Evolutionary conservation across 805 yeast species (phyloP), one percentile per base, ranked within the genome.

Genomic region (Kazachstania taianensis): DNA sequence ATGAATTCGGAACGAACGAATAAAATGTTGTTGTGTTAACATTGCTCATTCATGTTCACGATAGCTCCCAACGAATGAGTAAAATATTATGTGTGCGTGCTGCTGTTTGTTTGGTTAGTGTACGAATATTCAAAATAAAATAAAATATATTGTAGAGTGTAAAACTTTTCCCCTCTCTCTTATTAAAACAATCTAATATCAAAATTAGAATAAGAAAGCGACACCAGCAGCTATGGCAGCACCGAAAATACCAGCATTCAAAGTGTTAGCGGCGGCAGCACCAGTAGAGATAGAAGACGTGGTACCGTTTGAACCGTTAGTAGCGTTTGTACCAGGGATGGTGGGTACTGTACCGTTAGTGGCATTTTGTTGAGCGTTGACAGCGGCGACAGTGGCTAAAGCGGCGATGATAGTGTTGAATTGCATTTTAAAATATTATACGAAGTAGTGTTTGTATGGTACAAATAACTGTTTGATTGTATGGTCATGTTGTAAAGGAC

Each of bases 161-260:
- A n/a, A n/a, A n/a, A n/a, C n/a, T n/a, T n/a, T n/a, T n/a, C n/a
- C n/a, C n/a, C n/a, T n/a, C n/a, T n/a, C n/a, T n/a, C n/a, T n/a
- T 17, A 30, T 17, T 24, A 32, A 33, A 33, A 27, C 15, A 23
- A 25, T 16, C 15, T 33, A 20, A 20, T 10, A 22, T 9, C 7
- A 10, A 31, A 41, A 57, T 62, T 64, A 65, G 62, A 65, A 63
- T 53, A 64, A 58, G 63, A 63, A 63, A 53, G 67, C 69, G 44
- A 78, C 77, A 71, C 84, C 87, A 56, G 86, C 87, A 49, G 86
- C 87, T 50, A 81, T 81, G 59, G 78, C 83, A 54, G 82, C 86
- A 73, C 85, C 87, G 55, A 78, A 65, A 58, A 76, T 73, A 66
- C 81, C 78, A 59, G 84, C 81, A 66, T 78, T 76, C 59, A 71